Base-by-base conservation (phyloP, 371 early-diverging fungal species). In the Mortierella sp. region DNA sequence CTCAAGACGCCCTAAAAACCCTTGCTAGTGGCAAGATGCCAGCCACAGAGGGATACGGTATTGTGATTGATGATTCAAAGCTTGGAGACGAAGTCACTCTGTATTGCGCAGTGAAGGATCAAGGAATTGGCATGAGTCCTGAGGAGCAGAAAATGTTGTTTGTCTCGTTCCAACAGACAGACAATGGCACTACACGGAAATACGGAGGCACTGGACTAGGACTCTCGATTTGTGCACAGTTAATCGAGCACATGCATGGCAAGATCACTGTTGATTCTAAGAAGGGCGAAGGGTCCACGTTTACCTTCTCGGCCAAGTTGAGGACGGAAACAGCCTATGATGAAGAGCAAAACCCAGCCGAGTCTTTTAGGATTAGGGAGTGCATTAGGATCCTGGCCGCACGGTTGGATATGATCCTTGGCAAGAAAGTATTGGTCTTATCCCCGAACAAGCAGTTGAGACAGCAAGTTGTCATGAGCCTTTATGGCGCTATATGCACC, bases 181-280 rank as follows among this genome's bases (percentile, higher is more conserved):
- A 89, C 67, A 88, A 84, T 58, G 88, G 89, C n/a, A 89, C 89
- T 1, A 89, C 89, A 62, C 88, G 90, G 28, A 88, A 86, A 69
- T 90, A 88, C 68, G 91, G 91, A 43, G 92, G 92, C 4, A 90
- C 90, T 5, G 92, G 92, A 10, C 74, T 92, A 8, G 92, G 92
- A 0, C 77, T 92, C 6, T 85, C 87, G n/a, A 91, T 92, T 45
- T 88, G 88, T 68, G 72, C 87, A 8, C 86, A 87, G 59, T 67
- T 92, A 22, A 88, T 89, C 5, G 70, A 86, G 15, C 79, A 88
- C 3, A 89, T 91, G 91, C 74, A 87, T 47, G 92, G 91, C 40
- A 74, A 74, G 11, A 86, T 91, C 32, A 75, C 83, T 10, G 91
- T 91, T 0, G 82, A 85, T 1, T 88, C 88, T 8, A 84, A 79